These are phyloP conservation scores for Diatrype stigma DNA, from an alignment of 2,329 filamentous ascomycete genomes.

Conservation along the genomic window DNA sequence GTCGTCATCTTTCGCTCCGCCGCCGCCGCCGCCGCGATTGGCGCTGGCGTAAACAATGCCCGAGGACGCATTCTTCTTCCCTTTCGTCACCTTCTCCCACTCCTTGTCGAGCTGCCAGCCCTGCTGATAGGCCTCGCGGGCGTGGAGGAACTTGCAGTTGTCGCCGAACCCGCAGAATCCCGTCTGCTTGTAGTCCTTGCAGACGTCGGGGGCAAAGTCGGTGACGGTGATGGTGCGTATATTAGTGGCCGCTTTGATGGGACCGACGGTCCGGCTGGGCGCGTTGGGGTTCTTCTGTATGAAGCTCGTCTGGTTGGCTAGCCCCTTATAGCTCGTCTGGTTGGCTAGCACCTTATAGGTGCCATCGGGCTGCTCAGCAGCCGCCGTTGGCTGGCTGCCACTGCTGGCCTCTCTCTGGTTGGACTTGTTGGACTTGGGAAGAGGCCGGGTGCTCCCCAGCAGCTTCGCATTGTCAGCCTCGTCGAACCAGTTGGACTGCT, in stretches of 20 bases:
- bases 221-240: slow-evolving; percentile 85
- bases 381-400: too few relatives aligned
- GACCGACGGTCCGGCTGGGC: slow-evolving; percentile 67
- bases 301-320: slow-evolving; percentile 68
- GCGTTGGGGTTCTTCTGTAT: slow-evolving; percentile 79
- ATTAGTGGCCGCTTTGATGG: slow-evolving; percentile 83
- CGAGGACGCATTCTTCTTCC: slow-evolving; percentile 55
- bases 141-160: slow-evolving; percentile 77
- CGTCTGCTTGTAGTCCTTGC: slow-evolving; percentile 88
- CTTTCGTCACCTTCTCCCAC: slow-evolving; percentile 82
- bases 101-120: slow-evolving; percentile 95
- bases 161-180: slow-evolving; percentile 70
- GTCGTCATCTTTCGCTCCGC: slow-evolving; percentile 23
- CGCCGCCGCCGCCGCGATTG: slow-evolving; percentile 37
- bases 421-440: slow-evolving; percentile 26
- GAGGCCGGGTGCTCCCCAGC: slow-evolving; percentile 50
- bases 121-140: slow-evolving; percentile 75
- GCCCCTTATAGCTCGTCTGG: slow-evolving; percentile 74
- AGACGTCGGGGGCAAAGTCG: slow-evolving; percentile 89
- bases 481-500: slow-evolving; percentile 84
- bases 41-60: slow-evolving; percentile 61
- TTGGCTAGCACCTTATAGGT: too few relatives aligned
- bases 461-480: slow-evolving; percentile 57
- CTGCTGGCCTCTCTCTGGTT: slow-evolving; percentile 1
- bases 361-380: too few relatives aligned